A percentile compares a stretch with the other conserved stretches of the same genome.
phyloP scores from a whole-genome alignment of 2,329 filamentous ascomycete species.

The Plenodomus biglobosus region DNA sequence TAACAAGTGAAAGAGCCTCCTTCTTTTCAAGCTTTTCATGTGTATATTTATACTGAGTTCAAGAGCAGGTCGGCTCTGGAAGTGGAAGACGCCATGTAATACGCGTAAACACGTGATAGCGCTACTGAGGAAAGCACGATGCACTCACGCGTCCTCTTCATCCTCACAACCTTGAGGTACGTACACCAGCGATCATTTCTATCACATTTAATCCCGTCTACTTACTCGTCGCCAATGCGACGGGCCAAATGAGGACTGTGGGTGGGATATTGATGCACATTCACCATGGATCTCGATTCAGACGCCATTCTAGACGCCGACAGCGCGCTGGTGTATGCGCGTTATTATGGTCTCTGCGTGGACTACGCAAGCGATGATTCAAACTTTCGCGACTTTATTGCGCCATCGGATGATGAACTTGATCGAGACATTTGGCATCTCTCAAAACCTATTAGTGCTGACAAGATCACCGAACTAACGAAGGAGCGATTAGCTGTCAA shows the following conservation, averaged over 20 bases:
- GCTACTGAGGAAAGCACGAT: neutral
- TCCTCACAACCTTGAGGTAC: neutral
- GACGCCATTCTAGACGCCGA: slow-evolving; percentile 23
- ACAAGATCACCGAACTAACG: slow-evolving; percentile 16
- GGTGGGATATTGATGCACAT: neutral
- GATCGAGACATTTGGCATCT: slow-evolving; percentile 24
- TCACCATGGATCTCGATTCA: neutral
- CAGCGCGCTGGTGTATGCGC: slow-evolving; percentile 52
- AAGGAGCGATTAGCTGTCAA: slow-evolving; percentile 34
- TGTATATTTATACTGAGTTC: too few relatives aligned
- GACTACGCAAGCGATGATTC: slow-evolving; percentile 41
- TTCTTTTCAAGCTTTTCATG: too few relatives aligned
- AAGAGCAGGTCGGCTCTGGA: too few relatives aligned
- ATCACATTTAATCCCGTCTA: neutral
- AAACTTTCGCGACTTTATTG: slow-evolving; percentile 9
- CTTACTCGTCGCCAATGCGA: neutral
- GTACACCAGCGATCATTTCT: neutral
- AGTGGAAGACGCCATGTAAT: too few relatives aligned
- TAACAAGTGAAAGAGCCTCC: too few relatives aligned
- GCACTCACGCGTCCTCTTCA: neutral
- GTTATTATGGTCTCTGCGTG: slow-evolving; percentile 47
- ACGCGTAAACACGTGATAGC: slow-evolving; percentile 4
- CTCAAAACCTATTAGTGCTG: slow-evolving; percentile 12
- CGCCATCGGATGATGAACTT: slow-evolving; percentile 11
- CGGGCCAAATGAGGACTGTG: neutral